Evolutionary conservation across 2,329 filamentous ascomycete genomes (phyloP).

Genomic region (Trichoderma arundinaceum): DNA sequence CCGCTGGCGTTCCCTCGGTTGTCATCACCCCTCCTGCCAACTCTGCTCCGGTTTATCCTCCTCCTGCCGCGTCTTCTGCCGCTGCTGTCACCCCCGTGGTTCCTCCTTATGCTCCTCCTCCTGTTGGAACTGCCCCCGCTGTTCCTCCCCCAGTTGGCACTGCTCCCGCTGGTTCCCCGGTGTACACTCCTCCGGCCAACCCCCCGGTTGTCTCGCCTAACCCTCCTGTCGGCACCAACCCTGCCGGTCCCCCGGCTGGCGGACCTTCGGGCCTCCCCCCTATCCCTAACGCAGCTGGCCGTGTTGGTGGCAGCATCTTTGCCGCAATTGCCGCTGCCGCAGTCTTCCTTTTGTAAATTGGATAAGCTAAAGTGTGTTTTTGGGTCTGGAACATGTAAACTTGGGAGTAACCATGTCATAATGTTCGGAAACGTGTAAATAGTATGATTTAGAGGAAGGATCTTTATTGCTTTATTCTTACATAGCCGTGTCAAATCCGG

Average conservation of each 20-base stretch:
- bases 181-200: slow-evolving; percentile 34
- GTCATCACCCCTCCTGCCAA: slow-evolving; percentile 22
- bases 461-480: slow-evolving; percentile 29
- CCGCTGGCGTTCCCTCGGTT: slow-evolving; percentile 3
- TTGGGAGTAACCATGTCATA: slow-evolving; percentile 24
- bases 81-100: slow-evolving; percentile 16
- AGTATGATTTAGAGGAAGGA: slow-evolving; percentile 29
- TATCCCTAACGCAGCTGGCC: slow-evolving; percentile 42
- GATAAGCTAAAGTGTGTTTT: slow-evolving; percentile 29
- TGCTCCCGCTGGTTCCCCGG: slow-evolving; percentile 26
- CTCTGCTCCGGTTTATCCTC: not conserved
- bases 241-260: slow-evolving; percentile 23
- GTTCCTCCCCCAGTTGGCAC: slow-evolving; percentile 27
- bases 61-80: slow-evolving; percentile 37
- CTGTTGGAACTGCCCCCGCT: slow-evolving; percentile 30
- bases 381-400: slow-evolving; percentile 22
- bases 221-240: slow-evolving; percentile 27
- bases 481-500: slow-evolving; percentile 17
- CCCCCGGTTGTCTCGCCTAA: slow-evolving; percentile 39
- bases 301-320: slow-evolving; percentile 40
- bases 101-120: slow-evolving; percentile 21
- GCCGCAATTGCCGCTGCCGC: slow-evolving; percentile 43
- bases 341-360: slow-evolving; percentile 45
- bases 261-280: not conserved
- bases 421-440: slow-evolving; percentile 30